A percentile compares a stretch with the other conserved stretches of the same genome.
Evolutionary conservation across 1,139 yeast genomes (phyloP).

Genomic region (Meyerozyma smithsonii): DNA sequence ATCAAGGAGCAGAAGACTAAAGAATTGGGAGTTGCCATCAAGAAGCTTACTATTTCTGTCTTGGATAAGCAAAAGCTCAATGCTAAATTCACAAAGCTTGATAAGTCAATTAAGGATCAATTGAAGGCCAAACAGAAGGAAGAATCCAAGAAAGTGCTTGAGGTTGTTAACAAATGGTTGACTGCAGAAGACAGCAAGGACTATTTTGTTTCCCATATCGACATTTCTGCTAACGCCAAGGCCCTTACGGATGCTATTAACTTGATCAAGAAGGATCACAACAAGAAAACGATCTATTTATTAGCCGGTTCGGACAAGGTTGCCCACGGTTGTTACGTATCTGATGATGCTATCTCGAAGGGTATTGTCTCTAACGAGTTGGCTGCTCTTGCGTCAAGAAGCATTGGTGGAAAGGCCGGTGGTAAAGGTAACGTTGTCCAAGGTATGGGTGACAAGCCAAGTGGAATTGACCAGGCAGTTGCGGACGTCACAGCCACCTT

Average conservation of each 20-base stretch:
- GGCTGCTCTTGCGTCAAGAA: constrained; percentile 63
- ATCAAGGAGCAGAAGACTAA: constrained; percentile 75
- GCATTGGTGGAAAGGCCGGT: constrained; percentile 96
- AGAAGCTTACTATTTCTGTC: constrained; percentile 78
- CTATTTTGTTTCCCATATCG: constrained; percentile 62
- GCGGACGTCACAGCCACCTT: constrained; percentile 59
- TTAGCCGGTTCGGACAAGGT: constrained; percentile 81
- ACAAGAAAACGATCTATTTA: constrained; percentile 74
- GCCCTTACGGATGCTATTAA: constrained; percentile 91
- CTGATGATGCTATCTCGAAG: constrained; percentile 64
- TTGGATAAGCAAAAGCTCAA: constrained; percentile 73
- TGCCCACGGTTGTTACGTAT: constrained; percentile 91
- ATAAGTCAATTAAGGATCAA: constrained; percentile 84
- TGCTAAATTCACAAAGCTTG: constrained; percentile 70
- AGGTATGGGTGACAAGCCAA: constrained; percentile 89
- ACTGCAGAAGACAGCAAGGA: constrained; percentile 27
- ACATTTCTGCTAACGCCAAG: constrained; percentile 82
- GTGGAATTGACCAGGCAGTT: constrained; percentile 68
- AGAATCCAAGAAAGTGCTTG: constrained; percentile 77
- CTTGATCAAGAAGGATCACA: constrained; percentile 72
- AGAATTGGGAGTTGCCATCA: constrained; percentile 78
- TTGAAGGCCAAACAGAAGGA: constrained; percentile 82
- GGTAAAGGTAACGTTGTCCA: constrained; percentile 96
- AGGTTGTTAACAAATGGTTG: constrained; percentile 72
- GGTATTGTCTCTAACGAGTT: constrained; percentile 75